These are phyloP conservation scores for Blumeria graminis DNA, from an alignment of 2,329 filamentous ascomycete species.

Conservation along the genomic window DNA sequence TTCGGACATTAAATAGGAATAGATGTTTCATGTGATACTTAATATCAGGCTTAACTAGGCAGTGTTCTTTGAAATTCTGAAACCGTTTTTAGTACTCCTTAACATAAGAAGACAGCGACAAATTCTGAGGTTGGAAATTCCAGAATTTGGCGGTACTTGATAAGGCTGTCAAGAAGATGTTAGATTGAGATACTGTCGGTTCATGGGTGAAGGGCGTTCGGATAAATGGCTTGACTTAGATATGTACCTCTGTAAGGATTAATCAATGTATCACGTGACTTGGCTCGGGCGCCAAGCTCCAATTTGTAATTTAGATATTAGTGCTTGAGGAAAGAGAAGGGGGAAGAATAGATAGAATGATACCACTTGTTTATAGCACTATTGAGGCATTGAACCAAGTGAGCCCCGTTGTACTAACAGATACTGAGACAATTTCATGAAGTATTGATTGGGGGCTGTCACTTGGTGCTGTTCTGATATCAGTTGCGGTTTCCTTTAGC, in stretches of 20 bases:
- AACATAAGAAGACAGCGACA: background rate
- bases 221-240: too few relatives aligned
- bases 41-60: background rate
- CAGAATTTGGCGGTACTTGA: background rate
- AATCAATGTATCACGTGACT: too few relatives aligned
- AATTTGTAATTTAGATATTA: too few relatives aligned
- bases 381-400: too few relatives aligned
- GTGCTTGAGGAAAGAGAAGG: too few relatives aligned
- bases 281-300: too few relatives aligned
- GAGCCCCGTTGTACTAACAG: too few relatives aligned
- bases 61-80: background rate
- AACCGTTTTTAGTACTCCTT: background rate
- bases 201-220: too few relatives aligned
- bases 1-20: background rate
- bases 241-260: too few relatives aligned
- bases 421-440: background rate
- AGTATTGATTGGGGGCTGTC: background rate
- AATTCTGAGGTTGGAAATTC: background rate
- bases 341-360: too few relatives aligned
- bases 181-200: background rate
- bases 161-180: background rate
- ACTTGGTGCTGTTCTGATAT: background rate
- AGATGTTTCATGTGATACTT: background rate
- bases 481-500: background rate
- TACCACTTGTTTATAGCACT: too few relatives aligned